These are phyloP conservation scores for Citrus mangshanensis DNA, from an alignment of 345 rosid species.

Conservation along the genomic window DNA sequence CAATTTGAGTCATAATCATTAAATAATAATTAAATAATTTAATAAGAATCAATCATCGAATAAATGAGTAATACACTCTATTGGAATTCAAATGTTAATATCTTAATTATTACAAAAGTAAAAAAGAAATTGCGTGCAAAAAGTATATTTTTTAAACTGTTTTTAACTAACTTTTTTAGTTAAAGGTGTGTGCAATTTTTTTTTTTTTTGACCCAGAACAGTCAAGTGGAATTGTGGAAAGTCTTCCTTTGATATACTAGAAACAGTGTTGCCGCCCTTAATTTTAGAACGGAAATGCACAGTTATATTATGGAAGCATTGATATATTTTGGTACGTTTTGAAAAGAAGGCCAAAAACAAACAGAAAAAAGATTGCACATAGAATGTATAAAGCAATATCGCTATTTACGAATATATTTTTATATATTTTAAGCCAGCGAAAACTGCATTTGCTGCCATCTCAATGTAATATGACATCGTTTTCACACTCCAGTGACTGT, in stretches of 20 bases:
- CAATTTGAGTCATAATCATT: no score
- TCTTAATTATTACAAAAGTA: no score
- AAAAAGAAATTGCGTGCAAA: no score
- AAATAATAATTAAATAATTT: no score
- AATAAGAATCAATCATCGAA: fast-evolving
- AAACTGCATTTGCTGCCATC: not conserved
- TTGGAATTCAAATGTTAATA: no score
- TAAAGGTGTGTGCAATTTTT: no score
- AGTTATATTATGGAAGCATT: not conserved
- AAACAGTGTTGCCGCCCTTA: not conserved
- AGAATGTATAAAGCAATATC: not conserved
- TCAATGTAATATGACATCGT: not conserved
- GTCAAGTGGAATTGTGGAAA: not conserved
- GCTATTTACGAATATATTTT: not conserved
- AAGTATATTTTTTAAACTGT: no score
- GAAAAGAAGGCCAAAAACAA: no score
- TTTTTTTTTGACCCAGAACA: not conserved
- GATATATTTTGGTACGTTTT: not conserved
- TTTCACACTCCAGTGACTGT: not conserved
- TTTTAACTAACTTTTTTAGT: no score
- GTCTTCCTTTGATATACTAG: not conserved
- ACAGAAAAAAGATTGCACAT: not conserved
- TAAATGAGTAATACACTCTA: no score
- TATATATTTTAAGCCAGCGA: not conserved
- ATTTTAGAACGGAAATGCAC: not conserved